Evolutionary conservation across 1,284 basidiomycete genomes (phyloP), one percentile per base, ranked within the genome.

Genomic region (Sporisorium reilianum): DNA sequence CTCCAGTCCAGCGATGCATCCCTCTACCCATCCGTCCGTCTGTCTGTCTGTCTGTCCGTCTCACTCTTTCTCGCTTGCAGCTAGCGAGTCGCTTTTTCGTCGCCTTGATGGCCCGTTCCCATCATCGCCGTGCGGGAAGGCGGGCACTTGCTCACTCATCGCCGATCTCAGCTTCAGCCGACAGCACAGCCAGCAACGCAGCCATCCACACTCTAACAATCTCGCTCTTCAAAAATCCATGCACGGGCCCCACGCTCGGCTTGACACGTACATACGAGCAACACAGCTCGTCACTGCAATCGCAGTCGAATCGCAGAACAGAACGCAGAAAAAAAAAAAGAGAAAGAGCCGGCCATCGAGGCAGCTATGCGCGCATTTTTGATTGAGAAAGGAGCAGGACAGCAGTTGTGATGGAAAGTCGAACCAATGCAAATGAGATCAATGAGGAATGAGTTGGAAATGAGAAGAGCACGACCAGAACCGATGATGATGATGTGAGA

Each of bases 341-440:
- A 44, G 5, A 22, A 28, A 26, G 50, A 54, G 60, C 53, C 48
- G 40, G 26, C 60, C 60, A 55, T 62, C 60, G 28, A 62, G 60
- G 60, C 60, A 55, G 52, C 59, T 32, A 25, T 49, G 28, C 16
- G 26, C 38, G 10, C 14, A 4, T 50, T 20, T 50, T 55, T 62
- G 45, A 53, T 59, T 51, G 49, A 34, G 10, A 10, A 28, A 18
- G 28, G 23, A 6, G 14, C 28, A 18, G 25, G 42, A 45, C n/a
- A 34, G 45, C 40, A 55, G 8, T 25, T 52, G 50, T 52, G 16
- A 5, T 23, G 23, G n/a, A 25, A 20, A 30, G 23, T 41, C 26
- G 54, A 46, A 36, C 14, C 48, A 50, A 64, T 64, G 62, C 62
- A 64, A n/a, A 63, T 42, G 40, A 51, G 53, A 50, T 34, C 41